Evolutionary conservation across 768 basidiomycete genomes (phyloP), one percentile per base, ranked within the genome.

Genomic region (Gymnopilus dilepis): DNA sequence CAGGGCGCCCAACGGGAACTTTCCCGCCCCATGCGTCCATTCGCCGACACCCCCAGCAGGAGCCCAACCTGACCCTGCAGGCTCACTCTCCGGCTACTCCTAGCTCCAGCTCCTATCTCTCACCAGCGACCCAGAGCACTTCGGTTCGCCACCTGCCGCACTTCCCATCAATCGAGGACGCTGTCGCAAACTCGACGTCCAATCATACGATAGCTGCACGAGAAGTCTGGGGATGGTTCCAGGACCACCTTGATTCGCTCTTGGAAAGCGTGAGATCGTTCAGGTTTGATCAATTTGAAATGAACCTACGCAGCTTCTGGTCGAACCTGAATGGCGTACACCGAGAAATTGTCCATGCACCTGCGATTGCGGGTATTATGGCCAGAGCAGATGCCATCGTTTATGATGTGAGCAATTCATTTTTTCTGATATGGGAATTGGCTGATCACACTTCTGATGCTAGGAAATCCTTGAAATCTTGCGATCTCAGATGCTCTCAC

Each of bases 141-240:
- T 92, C 90, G 41, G 90, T 94, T 61, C 88, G 90, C 60, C 88
- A 89, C 57, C 79, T 93, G 68, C 82, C 89, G 0, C 86, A 89
- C 66, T 95, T 95, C 76, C 94, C 94, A 2, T 87, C 86, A 48
- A 91, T 95, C 64, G 92, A 92, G 62, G 93, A 95, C 76, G 92
- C 92, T 21, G 84, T 94, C 38, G 80, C 85, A 26, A 88, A 80
- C 68, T 89, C 90, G 11, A 84, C 88, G n/a, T 85, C 91, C 47
- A 80, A 91, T 28, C 89, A 94, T 67, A 85, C 87, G 57, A 82
- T 92, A 21, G 88, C 89, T 62, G 94, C 91, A 28, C 86, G 91
- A 66, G 92, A 93, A 73, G 91, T 94, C 6, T 97, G 95, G 95
- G 84, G 81, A 30, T 93, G 92, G 89, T 97, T 97, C 81, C 90